Percentiles rank a stretch among this genome's conserved stretches.
Evolutionary conservation across 306 rosid genomes (phyloP).

Genomic region (Acacia confusa): DNA sequence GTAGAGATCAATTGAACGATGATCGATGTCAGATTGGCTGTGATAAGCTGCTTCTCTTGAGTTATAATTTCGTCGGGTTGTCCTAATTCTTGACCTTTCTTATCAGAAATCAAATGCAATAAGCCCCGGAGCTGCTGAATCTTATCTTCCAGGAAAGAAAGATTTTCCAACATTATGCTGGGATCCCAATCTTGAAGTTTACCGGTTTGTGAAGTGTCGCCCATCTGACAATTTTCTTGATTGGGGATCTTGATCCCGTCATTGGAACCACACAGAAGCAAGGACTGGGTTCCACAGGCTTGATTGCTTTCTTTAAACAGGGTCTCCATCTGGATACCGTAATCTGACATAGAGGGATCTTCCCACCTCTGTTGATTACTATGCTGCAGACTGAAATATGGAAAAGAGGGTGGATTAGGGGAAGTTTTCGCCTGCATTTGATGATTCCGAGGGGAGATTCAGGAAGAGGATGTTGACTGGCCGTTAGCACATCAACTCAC

Average conservation of each 20-base stretch:
- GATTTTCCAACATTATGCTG: conserved; percentile 55
- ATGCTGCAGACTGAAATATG: conserved; percentile 38
- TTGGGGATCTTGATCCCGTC: conserved; percentile 34
- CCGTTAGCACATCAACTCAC: conserved; percentile 18
- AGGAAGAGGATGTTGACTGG: conserved; percentile 51
- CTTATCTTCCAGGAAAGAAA: conserved; percentile 67
- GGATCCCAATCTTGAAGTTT: conserved; percentile 73
- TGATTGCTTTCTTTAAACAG: conserved; percentile 52
- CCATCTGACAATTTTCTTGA: conserved; percentile 41
- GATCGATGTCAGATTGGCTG: conserved; percentile 76
- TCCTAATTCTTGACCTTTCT: conserved; percentile 47
- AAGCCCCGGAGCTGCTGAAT: conserved; percentile 78
- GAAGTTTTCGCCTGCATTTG: conserved; percentile 44
- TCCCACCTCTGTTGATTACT: conserved; percentile 45
- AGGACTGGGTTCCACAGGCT: conserved; percentile 36
- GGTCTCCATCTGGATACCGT: conserved; percentile 41
- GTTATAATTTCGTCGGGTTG: conserved; percentile 52
- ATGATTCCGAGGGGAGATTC: conserved; percentile 30
- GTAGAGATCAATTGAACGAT: conserved; percentile 79
- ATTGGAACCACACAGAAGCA: conserved; percentile 31
- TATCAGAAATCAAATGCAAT: conserved; percentile 61
- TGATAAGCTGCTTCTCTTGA: conserved; percentile 78
- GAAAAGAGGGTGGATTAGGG: conserved; percentile 39
- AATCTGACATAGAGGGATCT: conserved; percentile 52
- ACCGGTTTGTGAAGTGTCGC: conserved; percentile 33